phyloP scores from a whole-genome alignment of 495 filamentous ascomycete genomes.

The Annulohypoxylon nitens region DNA sequence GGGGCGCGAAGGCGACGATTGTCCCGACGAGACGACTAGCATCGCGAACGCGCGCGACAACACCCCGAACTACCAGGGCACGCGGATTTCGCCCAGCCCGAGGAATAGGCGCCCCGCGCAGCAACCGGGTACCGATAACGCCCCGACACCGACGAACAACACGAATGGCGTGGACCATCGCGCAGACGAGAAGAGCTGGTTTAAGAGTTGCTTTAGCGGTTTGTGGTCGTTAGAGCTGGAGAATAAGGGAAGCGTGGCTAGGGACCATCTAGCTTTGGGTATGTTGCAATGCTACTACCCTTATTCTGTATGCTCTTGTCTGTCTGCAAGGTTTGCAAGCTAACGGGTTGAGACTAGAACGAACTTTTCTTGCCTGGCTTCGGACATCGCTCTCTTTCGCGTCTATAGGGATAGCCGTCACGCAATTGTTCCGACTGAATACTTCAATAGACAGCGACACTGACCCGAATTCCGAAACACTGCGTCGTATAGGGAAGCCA shows the following conservation, averaged over 20 bases:
- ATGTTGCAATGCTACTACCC: conserved; percentile 47
- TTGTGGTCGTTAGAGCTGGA: conserved; percentile 91
- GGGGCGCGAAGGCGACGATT: conserved; percentile 45
- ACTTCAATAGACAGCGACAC: conserved; percentile 65
- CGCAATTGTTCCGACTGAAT: conserved; percentile 95
- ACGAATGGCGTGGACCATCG: neutral
- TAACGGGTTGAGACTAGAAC: conserved; percentile 68
- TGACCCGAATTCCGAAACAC: conserved; percentile 54
- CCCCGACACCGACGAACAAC: conserved; percentile 17
- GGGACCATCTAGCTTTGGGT: conserved; percentile 96
- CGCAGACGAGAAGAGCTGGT: conserved; percentile 45
- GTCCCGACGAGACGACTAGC: conserved; percentile 49
- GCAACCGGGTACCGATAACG: conserved; percentile 24
- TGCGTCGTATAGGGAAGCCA: conserved; percentile 88
- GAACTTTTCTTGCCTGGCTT: conserved; percentile 97
- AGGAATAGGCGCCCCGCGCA: conserved; percentile 37
- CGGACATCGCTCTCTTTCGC: conserved; percentile 96
- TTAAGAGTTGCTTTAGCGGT: conserved; percentile 67
- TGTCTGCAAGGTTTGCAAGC: conserved; percentile 28
- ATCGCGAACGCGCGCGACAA: conserved; percentile 48
- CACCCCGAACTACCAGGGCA: conserved; percentile 54
- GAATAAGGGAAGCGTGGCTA: conserved; percentile 95
- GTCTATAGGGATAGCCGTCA: conserved; percentile 94
- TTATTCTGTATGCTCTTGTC: conserved; percentile 10
- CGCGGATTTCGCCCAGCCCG: conserved; percentile 45